phyloP scores from a whole-genome alignment of 306 rosid species.

The Carpinus viminea region DNA sequence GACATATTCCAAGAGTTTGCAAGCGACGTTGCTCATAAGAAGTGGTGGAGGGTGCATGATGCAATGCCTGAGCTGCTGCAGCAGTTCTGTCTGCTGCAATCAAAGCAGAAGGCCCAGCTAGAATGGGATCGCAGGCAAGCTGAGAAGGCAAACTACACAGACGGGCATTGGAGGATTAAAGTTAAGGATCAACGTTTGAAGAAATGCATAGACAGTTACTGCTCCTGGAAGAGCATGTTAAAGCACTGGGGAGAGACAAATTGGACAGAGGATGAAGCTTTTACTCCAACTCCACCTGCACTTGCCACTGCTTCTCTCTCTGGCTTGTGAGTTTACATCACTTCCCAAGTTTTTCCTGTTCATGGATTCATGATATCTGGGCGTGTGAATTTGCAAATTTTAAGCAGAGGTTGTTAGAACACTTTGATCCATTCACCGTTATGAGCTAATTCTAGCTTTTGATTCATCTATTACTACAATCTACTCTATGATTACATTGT shows the following conservation, averaged over 20 bases:
- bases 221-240: constrained; percentile 86
- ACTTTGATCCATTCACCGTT: too few relatives aligned
- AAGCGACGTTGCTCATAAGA: constrained; percentile 82
- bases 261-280: constrained; percentile 72
- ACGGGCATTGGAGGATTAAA: constrained; percentile 78
- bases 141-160: constrained; percentile 64
- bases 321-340: not conserved
- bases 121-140: constrained; percentile 90
- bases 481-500: too few relatives aligned
- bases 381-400: too few relatives aligned
- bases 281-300: constrained; percentile 58
- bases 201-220: constrained; percentile 69
- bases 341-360: too few relatives aligned
- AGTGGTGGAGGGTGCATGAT: constrained; percentile 93
- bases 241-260: constrained; percentile 97
- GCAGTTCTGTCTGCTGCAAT: constrained; percentile 69
- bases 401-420: too few relatives aligned
- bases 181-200: constrained; percentile 61
- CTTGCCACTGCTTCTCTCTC: constrained; percentile 27
- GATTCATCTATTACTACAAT: too few relatives aligned
- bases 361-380: too few relatives aligned
- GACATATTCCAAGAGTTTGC: constrained; percentile 87
- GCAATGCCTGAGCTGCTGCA: constrained; percentile 82
- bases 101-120: constrained; percentile 91
- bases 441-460: too few relatives aligned